A percentile compares a stretch with the other conserved stretches of the same genome.
These are phyloP conservation scores for Coemansia sp. DNA, from an alignment of 192 early-diverging fungal species.

Conservation along the genomic window DNA sequence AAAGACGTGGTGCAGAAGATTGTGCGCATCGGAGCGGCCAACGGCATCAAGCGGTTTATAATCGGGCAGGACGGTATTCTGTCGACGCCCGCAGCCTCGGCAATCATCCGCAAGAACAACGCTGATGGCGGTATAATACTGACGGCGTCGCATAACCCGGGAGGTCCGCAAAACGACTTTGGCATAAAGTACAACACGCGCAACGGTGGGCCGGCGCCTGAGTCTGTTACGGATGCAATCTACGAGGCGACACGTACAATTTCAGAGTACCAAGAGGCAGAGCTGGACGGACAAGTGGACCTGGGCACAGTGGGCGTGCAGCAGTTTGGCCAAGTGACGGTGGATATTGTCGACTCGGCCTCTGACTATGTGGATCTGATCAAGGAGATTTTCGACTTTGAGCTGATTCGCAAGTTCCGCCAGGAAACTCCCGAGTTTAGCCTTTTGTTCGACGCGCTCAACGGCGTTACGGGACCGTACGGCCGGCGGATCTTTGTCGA, in stretches of 20 bases:
- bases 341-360: constrained; percentile 89
- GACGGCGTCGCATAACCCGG: constrained; percentile 99
- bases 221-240: constrained; percentile 90
- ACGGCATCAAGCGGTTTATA: constrained; percentile 82
- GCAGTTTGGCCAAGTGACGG: constrained; percentile 60
- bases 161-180: constrained; percentile 96
- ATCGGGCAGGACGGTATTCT: constrained; percentile 91
- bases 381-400: constrained; percentile 92
- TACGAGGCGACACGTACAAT: constrained; percentile 79
- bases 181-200: constrained; percentile 97
- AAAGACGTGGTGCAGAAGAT: constrained; percentile 87
- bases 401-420: constrained; percentile 77
- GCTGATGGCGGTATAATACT: constrained; percentile 94
- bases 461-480: constrained; percentile 98
- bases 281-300: constrained; percentile 59
- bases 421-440: constrained; percentile 68
- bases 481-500: constrained; percentile 78
- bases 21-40: constrained; percentile 80
- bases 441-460: constrained; percentile 92
- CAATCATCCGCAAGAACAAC: constrained; percentile 82
- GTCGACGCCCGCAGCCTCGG: constrained; percentile 93
- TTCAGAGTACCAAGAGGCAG: constrained; percentile 62
- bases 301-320: constrained; percentile 68
- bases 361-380: constrained; percentile 84
- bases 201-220: constrained; percentile 97